Evolutionary conservation across 345 rosid genomes (phyloP), one percentile per base, ranked within the genome.

Genomic region (Draba incana): DNA sequence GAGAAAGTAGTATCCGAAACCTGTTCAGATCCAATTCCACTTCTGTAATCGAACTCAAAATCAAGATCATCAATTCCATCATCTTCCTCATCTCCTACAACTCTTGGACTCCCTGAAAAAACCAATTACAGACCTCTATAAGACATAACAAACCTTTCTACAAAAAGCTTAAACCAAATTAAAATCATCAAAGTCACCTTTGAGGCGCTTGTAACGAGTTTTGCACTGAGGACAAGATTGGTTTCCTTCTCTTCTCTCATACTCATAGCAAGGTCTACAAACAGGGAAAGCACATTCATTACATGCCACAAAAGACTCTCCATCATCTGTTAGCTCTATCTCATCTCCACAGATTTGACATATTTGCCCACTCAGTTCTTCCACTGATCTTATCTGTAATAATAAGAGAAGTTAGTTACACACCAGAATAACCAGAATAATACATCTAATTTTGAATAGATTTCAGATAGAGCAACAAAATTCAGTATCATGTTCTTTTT

Each of bases 231-330:
- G 97, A 75, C 98, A 92, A 54, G 86, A 82, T 66, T 88, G 91
- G 79, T 84, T 89, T n/a, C 98, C 98, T 68, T 92, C 98, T 61
- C 96, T 71, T 79, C 98, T 79, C 78, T 92, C 98, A 33, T 89
- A 89, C 75, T 92, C 98, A 30, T 89, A 92, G 75, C 98, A 92
- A 76, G 84, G 76, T 78, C 96, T 82, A 75, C 98, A 92, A 13
- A 92, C 91, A 33, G 98, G 98, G 84, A 92, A 92, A 45, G 97
- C 98, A 85, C 97, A 92, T 78, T 92, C 98, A 64, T 92, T 88
- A 81, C 98, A 92, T 4, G 96, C 98, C 81, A 92, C 91, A 79
- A 92, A 89, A 24, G 86, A 88, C 76, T 92, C 98, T 48, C 97
- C 97, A 54, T 81, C 83, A 31, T 33, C 84, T 1, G 80, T 78